These are phyloP conservation scores for Penicillium sp. DNA, from an alignment of 2,329 filamentous ascomycete genomes.

Conservation along the genomic window DNA sequence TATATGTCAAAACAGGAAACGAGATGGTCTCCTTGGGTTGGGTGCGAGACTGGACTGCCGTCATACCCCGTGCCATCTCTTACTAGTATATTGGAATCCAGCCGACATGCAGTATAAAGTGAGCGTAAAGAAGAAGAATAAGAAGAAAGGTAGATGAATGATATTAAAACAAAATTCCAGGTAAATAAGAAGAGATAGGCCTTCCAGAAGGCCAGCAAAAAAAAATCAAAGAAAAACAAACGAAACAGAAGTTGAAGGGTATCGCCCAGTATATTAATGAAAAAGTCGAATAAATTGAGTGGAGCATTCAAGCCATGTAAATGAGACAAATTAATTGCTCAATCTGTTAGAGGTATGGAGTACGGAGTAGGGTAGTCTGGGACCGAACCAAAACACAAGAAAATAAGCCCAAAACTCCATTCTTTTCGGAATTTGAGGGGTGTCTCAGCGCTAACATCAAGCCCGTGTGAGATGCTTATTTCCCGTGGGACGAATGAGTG, in stretches of 20 bases:
- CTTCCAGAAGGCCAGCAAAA: conserved; percentile 39
- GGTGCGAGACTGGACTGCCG: conserved; percentile 30
- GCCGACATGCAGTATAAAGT: conserved; percentile 5
- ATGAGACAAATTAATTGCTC: conserved; percentile 18
- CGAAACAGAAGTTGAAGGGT: conserved; percentile 2
- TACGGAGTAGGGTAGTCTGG: too few species aligned
- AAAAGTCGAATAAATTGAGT: conserved; percentile 14
- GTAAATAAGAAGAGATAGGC: conserved; percentile 32
- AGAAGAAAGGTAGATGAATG: conserved; percentile 7
- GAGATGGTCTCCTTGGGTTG: conserved; percentile 30
- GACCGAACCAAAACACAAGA: conserved; percentile 1
- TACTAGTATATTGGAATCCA: conserved; percentile 6
- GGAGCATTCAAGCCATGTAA: conserved; percentile 18
- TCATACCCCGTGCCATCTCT: conserved; percentile 31
- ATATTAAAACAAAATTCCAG: conserved; percentile 15
- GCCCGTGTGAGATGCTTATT: conserved; percentile 26
- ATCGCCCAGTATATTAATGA: conserved; percentile 13
- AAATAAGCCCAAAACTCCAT: neutral
- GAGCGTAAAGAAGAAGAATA: neutral
- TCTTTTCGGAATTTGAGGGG: conserved; percentile 7
- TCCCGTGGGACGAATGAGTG: conserved; percentile 22
- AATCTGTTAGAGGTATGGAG: neutral
- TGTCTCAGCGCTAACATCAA: conserved; percentile 6
- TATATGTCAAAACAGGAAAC: conserved; percentile 31
- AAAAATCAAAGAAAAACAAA: conserved; percentile 11